These are phyloP conservation scores for Capsella rubella DNA, from an alignment of 441 rosid species.

Conservation along the genomic window DNA sequence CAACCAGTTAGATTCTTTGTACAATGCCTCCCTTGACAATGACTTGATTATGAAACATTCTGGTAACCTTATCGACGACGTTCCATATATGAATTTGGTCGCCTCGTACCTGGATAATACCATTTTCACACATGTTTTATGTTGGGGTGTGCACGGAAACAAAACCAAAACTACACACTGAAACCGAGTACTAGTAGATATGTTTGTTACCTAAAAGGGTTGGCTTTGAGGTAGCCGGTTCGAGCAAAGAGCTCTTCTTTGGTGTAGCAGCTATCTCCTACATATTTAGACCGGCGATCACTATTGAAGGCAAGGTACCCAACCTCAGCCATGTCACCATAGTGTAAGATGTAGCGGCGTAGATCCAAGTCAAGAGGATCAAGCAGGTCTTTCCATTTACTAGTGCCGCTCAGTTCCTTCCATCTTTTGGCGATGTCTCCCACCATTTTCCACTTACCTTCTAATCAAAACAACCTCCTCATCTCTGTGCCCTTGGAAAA, in stretches of 20 bases:
- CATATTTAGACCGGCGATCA: conserved; percentile 37
- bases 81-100: conserved; percentile 51
- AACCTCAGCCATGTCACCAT: conserved; percentile 50
- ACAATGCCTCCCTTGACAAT: conserved; percentile 36
- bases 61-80: conserved; percentile 37
- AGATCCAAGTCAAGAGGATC: conserved; percentile 54
- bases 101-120: conserved; percentile 42
- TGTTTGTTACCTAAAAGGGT: conserved; percentile 43
- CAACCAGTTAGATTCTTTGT: conserved; percentile 51
- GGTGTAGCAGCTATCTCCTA: conserved; percentile 43
- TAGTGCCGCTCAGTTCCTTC: conserved; percentile 53
- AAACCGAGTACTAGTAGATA: neutral
- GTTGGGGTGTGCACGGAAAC: neutral
- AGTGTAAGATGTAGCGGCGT: conserved; percentile 55
- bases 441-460: conserved; percentile 16
- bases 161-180: neutral
- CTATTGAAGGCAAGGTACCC: conserved; percentile 44
- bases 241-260: conserved; percentile 45
- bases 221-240: conserved; percentile 42
- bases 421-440: conserved; percentile 47
- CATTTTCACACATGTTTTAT: neutral
- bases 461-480: conserved; percentile 23
- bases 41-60: conserved; percentile 39
- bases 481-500: conserved; percentile 19
- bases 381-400: conserved; percentile 49